Percentiles rank a stretch among this genome's conserved stretches.
These are phyloP conservation scores for Allomyces javanicus DNA, from an alignment of 192 early-diverging fungal genomes.

Conservation along the genomic window DNA sequence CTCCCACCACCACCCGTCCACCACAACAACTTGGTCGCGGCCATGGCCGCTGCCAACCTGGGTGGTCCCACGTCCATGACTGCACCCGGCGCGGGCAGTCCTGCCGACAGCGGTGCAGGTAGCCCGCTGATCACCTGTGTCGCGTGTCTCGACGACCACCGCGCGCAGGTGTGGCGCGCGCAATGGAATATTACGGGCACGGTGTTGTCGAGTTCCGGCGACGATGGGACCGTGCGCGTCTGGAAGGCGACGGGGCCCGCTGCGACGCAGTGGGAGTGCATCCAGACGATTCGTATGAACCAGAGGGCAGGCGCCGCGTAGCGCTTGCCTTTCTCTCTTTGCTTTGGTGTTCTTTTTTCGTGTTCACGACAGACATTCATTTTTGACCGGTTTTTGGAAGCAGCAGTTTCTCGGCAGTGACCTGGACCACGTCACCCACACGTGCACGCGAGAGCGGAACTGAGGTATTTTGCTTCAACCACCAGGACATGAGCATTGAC, in stretches of 20 bases:
- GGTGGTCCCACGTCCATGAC: not conserved
- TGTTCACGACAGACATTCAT: no score
- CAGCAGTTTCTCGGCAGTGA: no score
- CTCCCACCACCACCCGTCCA: constrained; percentile 11
- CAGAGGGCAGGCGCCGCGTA: no score
- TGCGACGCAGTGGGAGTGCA: not conserved
- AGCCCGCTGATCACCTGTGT: not conserved
- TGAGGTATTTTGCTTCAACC: no score
- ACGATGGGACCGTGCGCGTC: constrained; percentile 59
- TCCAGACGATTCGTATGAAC: no score
- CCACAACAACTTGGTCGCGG: not conserved
- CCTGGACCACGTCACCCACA: no score
- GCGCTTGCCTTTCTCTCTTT: no score
- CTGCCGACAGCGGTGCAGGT: no score
- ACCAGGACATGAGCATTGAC: no score
- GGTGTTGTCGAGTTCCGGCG: constrained; percentile 52
- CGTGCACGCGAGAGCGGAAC: no score
- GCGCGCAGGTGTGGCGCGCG: constrained; percentile 49
- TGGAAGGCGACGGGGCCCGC: constrained; percentile 34
- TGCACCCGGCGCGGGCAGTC: not conserved
- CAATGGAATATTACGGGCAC: constrained; percentile 78
- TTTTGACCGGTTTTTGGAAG: no score
- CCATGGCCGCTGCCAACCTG: not conserved
- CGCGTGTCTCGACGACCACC: not conserved
- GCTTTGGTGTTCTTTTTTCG: no score